These are phyloP conservation scores for Durio zibethinus DNA, from an alignment of 345 rosid species.

Conservation along the genomic window DNA sequence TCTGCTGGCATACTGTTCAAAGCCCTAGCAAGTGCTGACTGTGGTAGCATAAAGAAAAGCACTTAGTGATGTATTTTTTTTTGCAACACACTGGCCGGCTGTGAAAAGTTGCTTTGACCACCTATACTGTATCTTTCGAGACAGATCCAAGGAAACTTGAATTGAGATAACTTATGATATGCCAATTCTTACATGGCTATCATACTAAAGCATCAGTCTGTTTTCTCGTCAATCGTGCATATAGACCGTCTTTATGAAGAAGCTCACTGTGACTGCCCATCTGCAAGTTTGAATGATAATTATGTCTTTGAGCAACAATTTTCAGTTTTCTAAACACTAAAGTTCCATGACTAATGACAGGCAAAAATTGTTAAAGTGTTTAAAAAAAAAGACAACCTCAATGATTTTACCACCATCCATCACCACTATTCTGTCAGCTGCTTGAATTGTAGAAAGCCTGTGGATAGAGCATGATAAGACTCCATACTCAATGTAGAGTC, in stretches of 20 bases:
- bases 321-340: neutral
- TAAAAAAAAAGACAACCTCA: slow-evolving; percentile 49
- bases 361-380: neutral
- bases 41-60: neutral
- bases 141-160: neutral
- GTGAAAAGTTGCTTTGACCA: slow-evolving; percentile 11
- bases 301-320: neutral
- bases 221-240: slow-evolving; percentile 74
- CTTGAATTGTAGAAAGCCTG: slow-evolving; percentile 92
- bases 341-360: neutral
- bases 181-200: slow-evolving; percentile 16
- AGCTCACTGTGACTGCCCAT: slow-evolving; percentile 84
- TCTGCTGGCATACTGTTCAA: neutral
- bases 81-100: neutral
- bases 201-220: slow-evolving; percentile 85
- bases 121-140: neutral
- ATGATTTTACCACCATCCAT: slow-evolving; percentile 75
- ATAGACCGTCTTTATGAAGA: slow-evolving; percentile 64
- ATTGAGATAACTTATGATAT: neutral
- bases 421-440: slow-evolving; percentile 88
- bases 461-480: slow-evolving; percentile 10
- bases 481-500: neutral
- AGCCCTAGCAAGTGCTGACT: neutral
- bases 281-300: slow-evolving; percentile 32
- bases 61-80: neutral